Evolutionary conservation across 2,329 filamentous ascomycete species (phyloP).

Genomic region (Fusarium sp.): DNA sequence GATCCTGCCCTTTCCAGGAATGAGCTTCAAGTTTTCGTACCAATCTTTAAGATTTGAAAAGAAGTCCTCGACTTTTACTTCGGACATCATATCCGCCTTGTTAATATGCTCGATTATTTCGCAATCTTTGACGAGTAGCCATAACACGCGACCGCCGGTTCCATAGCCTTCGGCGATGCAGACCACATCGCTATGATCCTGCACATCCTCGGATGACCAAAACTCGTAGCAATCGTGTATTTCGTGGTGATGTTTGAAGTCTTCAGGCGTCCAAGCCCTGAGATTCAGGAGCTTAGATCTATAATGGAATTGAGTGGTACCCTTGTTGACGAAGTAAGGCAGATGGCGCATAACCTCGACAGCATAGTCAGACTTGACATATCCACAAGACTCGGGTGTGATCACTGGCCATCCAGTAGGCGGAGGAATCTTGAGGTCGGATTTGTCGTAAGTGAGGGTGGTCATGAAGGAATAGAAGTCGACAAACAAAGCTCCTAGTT

Average conservation of each 20-base stretch:
- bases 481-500: not conserved
- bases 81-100: not conserved
- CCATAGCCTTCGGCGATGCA: not conserved
- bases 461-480: conserved; percentile 2
- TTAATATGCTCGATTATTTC: not conserved
- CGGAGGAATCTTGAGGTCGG: not conserved
- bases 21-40: not conserved
- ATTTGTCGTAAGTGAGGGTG: not conserved
- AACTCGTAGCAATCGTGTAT: not conserved
- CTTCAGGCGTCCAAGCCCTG: not conserved
- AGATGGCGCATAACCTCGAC: not conserved
- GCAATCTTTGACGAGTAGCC: not conserved
- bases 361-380: not conserved
- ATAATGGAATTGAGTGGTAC: not conserved
- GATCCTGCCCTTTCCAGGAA: not conserved
- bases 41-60: not conserved
- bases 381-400: not conserved
- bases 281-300: not conserved
- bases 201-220: not conserved
- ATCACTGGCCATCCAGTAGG: not conserved
- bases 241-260: not conserved
- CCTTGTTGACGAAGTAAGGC: not conserved
- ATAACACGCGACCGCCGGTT: not conserved
- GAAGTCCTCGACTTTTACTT: not conserved
- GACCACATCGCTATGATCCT: not conserved